Percentiles rank a stretch among this genome's conserved stretches.
Conservation (phyloP, 495 filamentous ascomycete genomes). For the Alectoria sarmentosa region DNA sequence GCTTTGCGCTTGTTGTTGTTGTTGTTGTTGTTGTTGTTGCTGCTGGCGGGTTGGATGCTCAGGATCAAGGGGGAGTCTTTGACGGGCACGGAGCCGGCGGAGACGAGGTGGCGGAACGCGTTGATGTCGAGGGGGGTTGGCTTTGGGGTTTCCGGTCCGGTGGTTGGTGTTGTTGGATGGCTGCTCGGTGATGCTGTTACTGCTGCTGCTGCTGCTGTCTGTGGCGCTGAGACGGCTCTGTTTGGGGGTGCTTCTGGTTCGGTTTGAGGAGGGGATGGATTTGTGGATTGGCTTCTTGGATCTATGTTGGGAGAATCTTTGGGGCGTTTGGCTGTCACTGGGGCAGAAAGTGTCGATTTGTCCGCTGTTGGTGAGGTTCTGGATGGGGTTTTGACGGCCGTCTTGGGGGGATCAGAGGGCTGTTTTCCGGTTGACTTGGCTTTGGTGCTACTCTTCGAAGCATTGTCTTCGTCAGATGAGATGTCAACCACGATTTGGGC, state of each 20-base stretch:
- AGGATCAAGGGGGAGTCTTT: not conserved
- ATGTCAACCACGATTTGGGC: not conserved
- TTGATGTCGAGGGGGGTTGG: conserved; percentile 2
- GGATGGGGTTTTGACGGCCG: not conserved
- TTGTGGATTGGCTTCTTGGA: not conserved
- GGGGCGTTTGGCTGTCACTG: not conserved
- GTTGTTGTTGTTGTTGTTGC: not conserved
- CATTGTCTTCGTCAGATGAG: conserved; percentile 6
- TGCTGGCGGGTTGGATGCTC: not conserved
- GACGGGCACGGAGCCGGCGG: not conserved
- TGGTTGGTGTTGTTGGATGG: too few relatives aligned
- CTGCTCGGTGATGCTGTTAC: too few relatives aligned
- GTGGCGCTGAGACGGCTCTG: not conserved
- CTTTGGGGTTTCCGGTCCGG: not conserved
- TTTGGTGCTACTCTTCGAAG: not conserved
- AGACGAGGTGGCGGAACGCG: not conserved
- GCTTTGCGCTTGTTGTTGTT: not conserved
- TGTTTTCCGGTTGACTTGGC: not conserved
- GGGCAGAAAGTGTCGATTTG: not conserved
- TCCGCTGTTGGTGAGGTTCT: not conserved
- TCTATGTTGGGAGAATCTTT: too few relatives aligned
- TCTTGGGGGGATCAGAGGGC: not conserved
- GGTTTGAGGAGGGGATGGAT: not conserved
- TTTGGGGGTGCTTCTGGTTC: not conserved
- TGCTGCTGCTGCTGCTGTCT: not conserved